Evolutionary conservation across 164 flowering plant genomes (phyloP), one percentile per base, ranked within the genome.

Genomic region (Tetracentron sinense): DNA sequence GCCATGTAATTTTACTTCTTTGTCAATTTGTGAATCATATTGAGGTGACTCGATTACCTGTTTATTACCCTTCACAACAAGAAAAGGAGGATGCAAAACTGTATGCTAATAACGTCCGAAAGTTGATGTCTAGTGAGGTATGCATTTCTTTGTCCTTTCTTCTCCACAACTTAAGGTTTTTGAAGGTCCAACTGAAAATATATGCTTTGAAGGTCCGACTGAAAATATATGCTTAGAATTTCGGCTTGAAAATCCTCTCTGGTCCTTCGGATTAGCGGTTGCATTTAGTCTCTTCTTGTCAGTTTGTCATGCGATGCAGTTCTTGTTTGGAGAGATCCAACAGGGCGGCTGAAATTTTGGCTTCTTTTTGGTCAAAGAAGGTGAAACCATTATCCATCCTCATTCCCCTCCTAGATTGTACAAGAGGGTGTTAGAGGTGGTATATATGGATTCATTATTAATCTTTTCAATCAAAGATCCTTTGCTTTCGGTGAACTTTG

Each of bases 61-160:
- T 86, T 10, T 94, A 89, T 73, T 57, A 72, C 70, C 99, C 99
- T 0, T 86, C 96, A 12, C 78, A 82, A 60, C 79, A 88, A 81
- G 99, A 94, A 74, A 88, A 82, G 76, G 90, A 86, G 65, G 92
- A 94, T 54, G 88, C 97, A 44, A 94, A 82, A 70, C 82, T 91
- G 27, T 91, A 86, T 79, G 96, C 99, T 46, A 74, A 70, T 63
- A 94, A 94, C 73, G 82, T 94, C 21, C 78, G 96, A 52, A 84
- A 76, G 67, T 75, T 91, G 68, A 89, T 94, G 99, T 96, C 97
- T 64, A 75, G 59, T 5, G 96, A 91, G 99, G 99, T 91, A 77
- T 54, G 49, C 16, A 19, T 35, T 42, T 47, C 31, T 21, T 12
- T 60, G n/a, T 1, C 17, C 15, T 47, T 2, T 29, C 17, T 17